Base-by-base conservation (phyloP, 208 protist species). In the Polymyxa betae region DNA sequence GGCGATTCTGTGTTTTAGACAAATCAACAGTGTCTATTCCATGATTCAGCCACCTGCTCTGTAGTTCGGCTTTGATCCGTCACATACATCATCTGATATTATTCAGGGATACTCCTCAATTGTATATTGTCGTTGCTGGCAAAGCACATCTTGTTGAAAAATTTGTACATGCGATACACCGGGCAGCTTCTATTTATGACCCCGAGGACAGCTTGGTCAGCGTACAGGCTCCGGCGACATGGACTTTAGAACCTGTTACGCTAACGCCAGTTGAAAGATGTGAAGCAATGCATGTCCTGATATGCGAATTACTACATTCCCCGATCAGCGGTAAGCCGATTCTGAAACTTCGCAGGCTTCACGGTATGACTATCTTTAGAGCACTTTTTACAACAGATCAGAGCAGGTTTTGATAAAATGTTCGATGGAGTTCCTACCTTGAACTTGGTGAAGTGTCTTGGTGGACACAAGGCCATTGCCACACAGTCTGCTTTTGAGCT, bases 241-340 rank as follows among this genome's bases (percentile, higher is more conserved):
- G 72, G 72, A 12, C 16, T 35, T 43, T 82, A 20, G 72, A 82
- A 5, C 5, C 72, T 35, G 35, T n/a, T 5, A 5, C 16, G 5
- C 40, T 82, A 35, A 40, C 72, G 16, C 5, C 10, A 5, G 12
- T 35, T 12, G n/a, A 35, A 20, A 5, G 72, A 82, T 20, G 10
- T 38, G 72, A 82, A 43, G 72, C 72, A 35, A 82, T 5, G 35
- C 72, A 82, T 82, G 35, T 82, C 72, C 16, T 82, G 5, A 43
- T 43, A 20, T 82, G 72, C 35, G 72, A 82, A 43, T 35, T 82
- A 20, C 72, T 82, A 43, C 72, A 82, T 5, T 38, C n/a, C 10
- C 72, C 72, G 5, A n/a, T 43, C 35, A 82, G 35, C 72, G 72
- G 72, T 82, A 82, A 5, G 16, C 5, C 5, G 10, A 35, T n/a